phyloP scores from a whole-genome alignment of 495 filamentous ascomycete genomes.

The Aspergillus leporis region DNA sequence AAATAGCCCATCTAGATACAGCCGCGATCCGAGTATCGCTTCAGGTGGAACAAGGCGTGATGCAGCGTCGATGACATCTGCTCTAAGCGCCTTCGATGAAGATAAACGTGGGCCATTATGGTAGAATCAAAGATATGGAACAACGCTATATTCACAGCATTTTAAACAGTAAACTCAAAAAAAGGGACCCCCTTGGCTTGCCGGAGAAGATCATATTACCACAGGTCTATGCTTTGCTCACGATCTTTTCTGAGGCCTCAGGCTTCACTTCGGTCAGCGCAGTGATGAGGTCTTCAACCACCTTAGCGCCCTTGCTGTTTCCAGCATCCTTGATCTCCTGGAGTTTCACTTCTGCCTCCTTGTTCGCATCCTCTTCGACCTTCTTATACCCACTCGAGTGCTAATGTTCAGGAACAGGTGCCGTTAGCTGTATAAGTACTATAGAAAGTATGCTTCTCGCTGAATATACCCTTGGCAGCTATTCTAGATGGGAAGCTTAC shows the following conservation, averaged over 20 bases:
- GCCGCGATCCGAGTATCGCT: neutral
- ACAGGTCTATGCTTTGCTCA: constrained; percentile 35
- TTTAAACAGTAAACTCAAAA: constrained; percentile 20
- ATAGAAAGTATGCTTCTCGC: neutral
- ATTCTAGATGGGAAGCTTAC: constrained; percentile 49
- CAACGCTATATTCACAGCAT: constrained; percentile 18
- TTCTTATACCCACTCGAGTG: constrained; percentile 86
- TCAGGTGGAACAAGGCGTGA: neutral
- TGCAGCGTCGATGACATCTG: neutral
- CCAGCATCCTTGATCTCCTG: constrained; percentile 80
- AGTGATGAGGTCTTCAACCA: constrained; percentile 75
- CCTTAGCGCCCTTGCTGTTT: constrained; percentile 72
- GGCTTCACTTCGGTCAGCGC: constrained; percentile 80
- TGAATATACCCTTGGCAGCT: neutral
- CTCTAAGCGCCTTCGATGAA: neutral
- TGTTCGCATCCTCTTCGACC: constrained; percentile 80
- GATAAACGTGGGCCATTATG: constrained; percentile 1
- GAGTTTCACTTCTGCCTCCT: constrained; percentile 78
- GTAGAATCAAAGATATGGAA: constrained; percentile 6
- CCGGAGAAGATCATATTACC: constrained; percentile 16
- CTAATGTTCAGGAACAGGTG: constrained; percentile 36
- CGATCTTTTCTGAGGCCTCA: constrained; percentile 59
- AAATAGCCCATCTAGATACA: neutral
- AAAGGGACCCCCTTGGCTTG: constrained; percentile 10
- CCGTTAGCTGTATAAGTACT: constrained; percentile 12